A percentile compares a stretch with the other conserved stretches of the same genome.
Evolutionary conservation across 331 rosid species (phyloP).

Genomic region (Pyrus hybrid): DNA sequence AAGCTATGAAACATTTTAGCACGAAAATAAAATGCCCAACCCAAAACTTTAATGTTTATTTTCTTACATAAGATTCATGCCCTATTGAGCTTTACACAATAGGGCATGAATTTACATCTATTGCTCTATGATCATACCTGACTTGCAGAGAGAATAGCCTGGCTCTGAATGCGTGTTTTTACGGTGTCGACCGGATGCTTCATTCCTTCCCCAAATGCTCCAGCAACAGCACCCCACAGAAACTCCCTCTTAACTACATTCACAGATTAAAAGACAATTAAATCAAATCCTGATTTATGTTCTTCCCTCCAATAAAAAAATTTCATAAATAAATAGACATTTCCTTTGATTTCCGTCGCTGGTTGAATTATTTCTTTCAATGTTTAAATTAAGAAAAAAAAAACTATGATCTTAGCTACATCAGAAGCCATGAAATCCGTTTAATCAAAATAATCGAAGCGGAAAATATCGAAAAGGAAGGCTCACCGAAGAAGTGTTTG

Average conservation of each 20-base stretch:
- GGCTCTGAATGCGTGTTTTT: conserved; percentile 81
- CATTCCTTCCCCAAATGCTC: conserved; percentile 92
- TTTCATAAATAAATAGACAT: neutral
- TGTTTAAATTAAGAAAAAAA: neutral
- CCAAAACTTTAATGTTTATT: neutral
- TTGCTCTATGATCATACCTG: conserved; percentile 35
- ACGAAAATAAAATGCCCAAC: neutral
- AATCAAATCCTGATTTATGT: neutral
- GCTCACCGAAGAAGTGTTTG: conserved; percentile 56
- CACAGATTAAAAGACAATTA: neutral
- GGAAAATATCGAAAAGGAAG: neutral
- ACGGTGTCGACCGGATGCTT: conserved; percentile 85
- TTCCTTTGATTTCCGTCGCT: neutral
- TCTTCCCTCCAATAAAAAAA: neutral
- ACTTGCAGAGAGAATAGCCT: conserved; percentile 62
- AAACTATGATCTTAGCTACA: neutral
- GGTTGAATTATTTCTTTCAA: neutral
- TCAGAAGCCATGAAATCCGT: neutral
- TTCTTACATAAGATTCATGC: neutral
- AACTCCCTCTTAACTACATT: conserved; percentile 73
- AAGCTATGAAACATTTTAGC: neutral
- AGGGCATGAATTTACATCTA: neutral
- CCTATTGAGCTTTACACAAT: neutral
- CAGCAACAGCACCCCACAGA: conserved; percentile 90
- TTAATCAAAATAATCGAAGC: neutral